Evolutionary conservation across 352 stramenopile species (phyloP), one percentile per base, ranked within the genome.

Genomic region (Pelagophyceae sp.): DNA sequence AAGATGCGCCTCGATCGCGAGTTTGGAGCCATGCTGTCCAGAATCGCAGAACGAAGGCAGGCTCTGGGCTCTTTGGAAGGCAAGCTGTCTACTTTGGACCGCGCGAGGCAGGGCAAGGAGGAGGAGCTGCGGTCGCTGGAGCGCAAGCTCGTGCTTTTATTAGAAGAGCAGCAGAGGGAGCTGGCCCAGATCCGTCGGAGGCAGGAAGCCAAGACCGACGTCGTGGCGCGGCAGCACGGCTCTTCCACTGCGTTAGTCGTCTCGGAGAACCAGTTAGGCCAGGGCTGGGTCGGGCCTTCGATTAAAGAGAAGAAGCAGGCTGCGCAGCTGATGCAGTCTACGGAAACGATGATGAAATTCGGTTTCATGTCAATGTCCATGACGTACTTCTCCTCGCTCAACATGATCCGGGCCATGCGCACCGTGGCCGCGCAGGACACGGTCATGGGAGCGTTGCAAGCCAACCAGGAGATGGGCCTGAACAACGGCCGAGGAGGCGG

Each of bases 301-400:
- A 77, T 85, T 19, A 82, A 86, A 37, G 85, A 90, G 76, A 87
- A 88, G 38, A 85, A 95, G 75, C 91, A 98, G 82, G 91, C 91
- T 38, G 86, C 96, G 60, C 90, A 98, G 77, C 87, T 98, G 35
- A 98, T 98, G 89, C 90, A 97, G 80, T 96, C 90, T 31, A 97
- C 94, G 25, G 94, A 98, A 87, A 96, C 92, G 29, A 93, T 98
- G 86, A 97, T 98, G 94, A 98, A 98, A 84, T 98, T 98, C 80
- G 94, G 94, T 38, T 98, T 98, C 84, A 98, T 97, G 92, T 95
- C 88, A 80, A 98, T 97, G 93, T 95, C 87, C 65, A 95, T 98
- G 89, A 97, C 94, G 17, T 98, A 98, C 85, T 98, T 98, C 77
- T 96, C 90, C 80, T 95, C 89, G 72, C 91, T 98, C 80, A 98